phyloP scores from a whole-genome alignment of 2,329 filamentous ascomycete species.

The Cercospora citrullina region DNA sequence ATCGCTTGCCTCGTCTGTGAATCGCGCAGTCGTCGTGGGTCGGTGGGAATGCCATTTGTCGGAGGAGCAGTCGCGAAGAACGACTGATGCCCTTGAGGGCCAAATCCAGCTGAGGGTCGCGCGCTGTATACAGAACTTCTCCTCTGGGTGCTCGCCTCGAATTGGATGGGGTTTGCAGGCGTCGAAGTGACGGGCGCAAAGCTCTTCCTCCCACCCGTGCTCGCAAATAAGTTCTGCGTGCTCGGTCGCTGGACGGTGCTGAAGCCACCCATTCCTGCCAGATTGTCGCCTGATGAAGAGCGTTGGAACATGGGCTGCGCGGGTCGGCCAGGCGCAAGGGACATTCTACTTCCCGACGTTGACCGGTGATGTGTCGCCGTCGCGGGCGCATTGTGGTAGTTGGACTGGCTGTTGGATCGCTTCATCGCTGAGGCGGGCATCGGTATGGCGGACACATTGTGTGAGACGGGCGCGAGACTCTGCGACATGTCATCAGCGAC shows the following conservation, averaged over 20 bases:
- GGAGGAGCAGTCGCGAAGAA: constrained; percentile 90
- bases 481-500: constrained; percentile 42
- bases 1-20: constrained; percentile 77
- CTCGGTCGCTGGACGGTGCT: constrained; percentile 84
- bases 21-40: constrained; percentile 84
- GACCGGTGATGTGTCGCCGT: constrained; percentile 75
- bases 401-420: constrained; percentile 76
- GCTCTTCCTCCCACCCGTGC: constrained; percentile 65
- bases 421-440: constrained; percentile 93
- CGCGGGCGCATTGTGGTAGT: constrained; percentile 63
- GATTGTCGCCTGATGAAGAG: constrained; percentile 75
- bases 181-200: constrained; percentile 63
- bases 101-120: constrained; percentile 64
- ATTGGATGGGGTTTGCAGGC: constrained; percentile 43
- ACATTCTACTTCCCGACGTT: constrained; percentile 78
- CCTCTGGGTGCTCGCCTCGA: constrained; percentile 59
- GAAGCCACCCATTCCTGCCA: constrained; percentile 71
- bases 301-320: constrained; percentile 85
- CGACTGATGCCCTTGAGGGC: constrained; percentile 68
- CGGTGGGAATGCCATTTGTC: constrained; percentile 76
- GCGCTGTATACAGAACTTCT: constrained; percentile 70
- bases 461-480: constrained; percentile 83
- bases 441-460: constrained; percentile 75
- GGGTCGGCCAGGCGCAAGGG: constrained; percentile 78
- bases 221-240: constrained; percentile 64